Conservation (phyloP, 768 basidiomycete genomes). For the Leccinum boreale region DNA sequence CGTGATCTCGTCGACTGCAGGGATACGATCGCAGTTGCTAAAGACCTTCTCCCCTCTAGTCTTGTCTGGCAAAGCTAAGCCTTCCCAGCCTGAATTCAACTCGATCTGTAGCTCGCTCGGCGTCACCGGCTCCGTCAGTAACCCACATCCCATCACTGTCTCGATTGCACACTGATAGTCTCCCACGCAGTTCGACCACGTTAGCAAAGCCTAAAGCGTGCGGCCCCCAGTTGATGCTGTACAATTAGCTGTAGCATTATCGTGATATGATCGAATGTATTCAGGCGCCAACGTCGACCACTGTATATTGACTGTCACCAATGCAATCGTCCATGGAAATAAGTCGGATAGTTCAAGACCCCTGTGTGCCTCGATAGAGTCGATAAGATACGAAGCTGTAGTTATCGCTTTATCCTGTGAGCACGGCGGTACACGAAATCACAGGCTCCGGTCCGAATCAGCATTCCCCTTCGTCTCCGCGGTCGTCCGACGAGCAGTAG, state of each 20-base stretch:
- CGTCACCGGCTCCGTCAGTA: conserved; percentile 36
- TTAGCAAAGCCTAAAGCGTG: background rate
- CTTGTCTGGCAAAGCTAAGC: conserved; percentile 39
- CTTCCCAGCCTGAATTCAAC: conserved; percentile 49
- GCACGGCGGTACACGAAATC: background rate
- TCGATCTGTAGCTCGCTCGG: conserved; percentile 42
- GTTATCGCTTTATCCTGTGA: no score
- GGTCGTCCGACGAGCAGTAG: background rate
- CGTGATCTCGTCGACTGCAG: conserved; percentile 15
- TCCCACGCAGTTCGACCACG: background rate
- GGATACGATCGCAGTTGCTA: background rate
- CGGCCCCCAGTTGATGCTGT: conserved; percentile 1
- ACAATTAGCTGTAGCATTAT: conserved; percentile 12
- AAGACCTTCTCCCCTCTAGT: conserved; percentile 35
- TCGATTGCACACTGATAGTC: background rate
- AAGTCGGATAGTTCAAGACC: background rate
- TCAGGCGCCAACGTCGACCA: background rate
- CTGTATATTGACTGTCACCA: background rate
- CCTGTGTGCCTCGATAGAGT: background rate
- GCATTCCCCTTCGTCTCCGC: background rate
- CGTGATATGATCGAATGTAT: conserved; percentile 3
- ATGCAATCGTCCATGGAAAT: background rate
- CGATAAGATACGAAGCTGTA: background rate
- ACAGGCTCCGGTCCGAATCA: background rate
- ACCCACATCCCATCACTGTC: background rate